Evolutionary conservation across 768 basidiomycete species (phyloP).

Genomic region (Rhodotorula babjevae): DNA sequence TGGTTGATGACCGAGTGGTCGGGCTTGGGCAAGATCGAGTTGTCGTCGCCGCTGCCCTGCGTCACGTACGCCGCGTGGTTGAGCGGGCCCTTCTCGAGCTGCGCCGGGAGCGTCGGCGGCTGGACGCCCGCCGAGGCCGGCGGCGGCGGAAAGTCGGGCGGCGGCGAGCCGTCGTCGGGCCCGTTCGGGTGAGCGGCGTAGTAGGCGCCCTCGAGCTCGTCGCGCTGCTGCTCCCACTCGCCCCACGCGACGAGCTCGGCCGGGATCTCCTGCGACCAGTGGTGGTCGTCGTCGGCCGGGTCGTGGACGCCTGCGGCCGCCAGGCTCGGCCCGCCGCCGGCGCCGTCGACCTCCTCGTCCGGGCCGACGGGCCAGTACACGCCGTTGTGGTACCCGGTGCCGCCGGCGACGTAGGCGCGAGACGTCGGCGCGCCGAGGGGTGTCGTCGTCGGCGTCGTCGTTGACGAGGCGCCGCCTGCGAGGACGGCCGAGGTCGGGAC

Average conservation of each 20-base stretch:
- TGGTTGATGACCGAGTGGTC: conserved; percentile 92
- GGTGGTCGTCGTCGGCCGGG: conserved; percentile 37
- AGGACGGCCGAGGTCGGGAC: background rate
- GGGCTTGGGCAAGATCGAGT: conserved; percentile 83
- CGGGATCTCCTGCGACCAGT: conserved; percentile 79
- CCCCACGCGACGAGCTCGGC: conserved; percentile 72
- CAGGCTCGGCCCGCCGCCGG: background rate
- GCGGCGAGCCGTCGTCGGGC: conserved; percentile 4
- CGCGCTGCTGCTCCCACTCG: conserved; percentile 70
- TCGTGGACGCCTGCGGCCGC: no score
- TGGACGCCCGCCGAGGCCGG: conserved; percentile 46
- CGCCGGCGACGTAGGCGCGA: background rate
- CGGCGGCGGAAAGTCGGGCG: conserved; percentile 29
- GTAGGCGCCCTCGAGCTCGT: conserved; percentile 28
- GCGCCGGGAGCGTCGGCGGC: conserved; percentile 79
- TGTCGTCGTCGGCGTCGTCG: background rate
- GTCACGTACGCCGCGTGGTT: conserved; percentile 53
- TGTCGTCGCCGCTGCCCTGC: conserved; percentile 60
- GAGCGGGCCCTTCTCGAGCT: conserved; percentile 88
- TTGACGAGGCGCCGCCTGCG: no score
- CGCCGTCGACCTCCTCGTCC: conserved; percentile 2
- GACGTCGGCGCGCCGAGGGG: background rate
- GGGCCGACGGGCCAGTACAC: background rate
- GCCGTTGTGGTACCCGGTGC: no score
- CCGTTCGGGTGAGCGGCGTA: conserved; percentile 15